These are phyloP conservation scores for Candida railenensis DNA, from an alignment of 805 yeast genomes.

Conservation along the genomic window DNA sequence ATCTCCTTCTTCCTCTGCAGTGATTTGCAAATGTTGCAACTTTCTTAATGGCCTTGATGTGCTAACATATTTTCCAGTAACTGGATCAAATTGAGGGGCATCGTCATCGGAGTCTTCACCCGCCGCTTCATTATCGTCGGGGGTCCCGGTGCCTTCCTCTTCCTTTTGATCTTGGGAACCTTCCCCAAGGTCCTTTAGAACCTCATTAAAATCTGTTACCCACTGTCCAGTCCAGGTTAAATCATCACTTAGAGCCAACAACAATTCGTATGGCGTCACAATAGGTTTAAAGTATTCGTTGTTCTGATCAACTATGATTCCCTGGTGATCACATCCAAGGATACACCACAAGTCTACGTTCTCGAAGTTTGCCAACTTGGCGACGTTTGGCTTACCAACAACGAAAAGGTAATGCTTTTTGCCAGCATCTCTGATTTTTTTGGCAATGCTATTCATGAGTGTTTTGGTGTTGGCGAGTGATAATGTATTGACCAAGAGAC, in stretches of 20 bases:
- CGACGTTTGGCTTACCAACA: slow-evolving; percentile 97
- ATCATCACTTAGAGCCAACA: slow-evolving; percentile 73
- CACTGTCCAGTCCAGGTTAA: slow-evolving; percentile 92
- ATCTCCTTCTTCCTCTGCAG: slow-evolving; percentile 29
- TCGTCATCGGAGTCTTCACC: slow-evolving; percentile 40
- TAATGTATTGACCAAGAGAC: slow-evolving; percentile 85
- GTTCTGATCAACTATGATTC: slow-evolving; percentile 75
- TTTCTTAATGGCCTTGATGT: slow-evolving; percentile 76
- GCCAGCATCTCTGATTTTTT: slow-evolving; percentile 67
- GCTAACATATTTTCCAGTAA: slow-evolving; percentile 73
- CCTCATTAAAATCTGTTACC: slow-evolving; percentile 73
- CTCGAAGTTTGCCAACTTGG: slow-evolving; percentile 94
- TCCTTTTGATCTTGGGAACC: slow-evolving; percentile 23
- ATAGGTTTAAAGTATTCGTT: slow-evolving; percentile 88
- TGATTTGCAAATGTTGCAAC: slow-evolving; percentile 62
- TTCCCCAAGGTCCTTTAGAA: slow-evolving; percentile 36
- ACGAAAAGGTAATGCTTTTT: slow-evolving; percentile 93
- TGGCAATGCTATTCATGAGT: slow-evolving; percentile 60
- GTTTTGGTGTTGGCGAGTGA: slow-evolving; percentile 73
- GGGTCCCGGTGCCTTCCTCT: slow-evolving; percentile 28
- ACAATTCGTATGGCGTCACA: slow-evolving; percentile 88
- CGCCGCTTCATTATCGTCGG: slow-evolving; percentile 12
- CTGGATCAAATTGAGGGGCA: slow-evolving; percentile 85
- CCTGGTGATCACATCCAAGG: slow-evolving; percentile 92
- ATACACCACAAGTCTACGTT: slow-evolving; percentile 94